Conservation (phyloP, 345 rosid genomes). For the Eucalyptus pauciflora region DNA sequence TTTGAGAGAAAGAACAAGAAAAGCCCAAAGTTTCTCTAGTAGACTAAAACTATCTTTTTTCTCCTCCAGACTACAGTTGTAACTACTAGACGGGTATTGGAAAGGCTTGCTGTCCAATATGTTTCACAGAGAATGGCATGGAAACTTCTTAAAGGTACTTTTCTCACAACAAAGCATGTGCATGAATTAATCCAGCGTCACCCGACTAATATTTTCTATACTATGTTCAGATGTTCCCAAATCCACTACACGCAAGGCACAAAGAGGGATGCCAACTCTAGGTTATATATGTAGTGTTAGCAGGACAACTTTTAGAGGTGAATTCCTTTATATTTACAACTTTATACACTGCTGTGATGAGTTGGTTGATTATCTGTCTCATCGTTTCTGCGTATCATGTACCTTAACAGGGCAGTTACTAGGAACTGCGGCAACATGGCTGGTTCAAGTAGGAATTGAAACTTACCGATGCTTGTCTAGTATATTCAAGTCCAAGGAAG, state of each 20-base stretch:
- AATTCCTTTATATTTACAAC: not conserved
- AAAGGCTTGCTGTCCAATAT: slow-evolving; percentile 77
- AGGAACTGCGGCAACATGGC: slow-evolving; percentile 81
- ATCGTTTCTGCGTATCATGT: not conserved
- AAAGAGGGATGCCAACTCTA: slow-evolving; percentile 60
- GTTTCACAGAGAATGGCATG: slow-evolving; percentile 88
- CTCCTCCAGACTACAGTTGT: slow-evolving; percentile 65
- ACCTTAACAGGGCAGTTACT: slow-evolving; percentile 60
- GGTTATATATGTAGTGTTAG: slow-evolving; percentile 62
- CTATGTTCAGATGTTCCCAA: slow-evolving; percentile 58
- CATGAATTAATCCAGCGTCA: not conserved
- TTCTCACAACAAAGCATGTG: not conserved
- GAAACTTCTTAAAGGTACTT: slow-evolving; percentile 92
- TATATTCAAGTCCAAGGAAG: slow-evolving; percentile 23
- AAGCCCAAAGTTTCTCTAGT: not conserved
- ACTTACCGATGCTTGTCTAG: slow-evolving; percentile 39
- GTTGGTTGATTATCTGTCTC: not conserved
- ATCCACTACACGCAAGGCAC: slow-evolving; percentile 74
- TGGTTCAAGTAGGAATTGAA: slow-evolving; percentile 84
- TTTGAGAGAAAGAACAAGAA: not conserved
- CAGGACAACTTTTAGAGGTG: slow-evolving; percentile 88
- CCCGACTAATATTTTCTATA: not conserved
- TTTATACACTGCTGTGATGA: not conserved
- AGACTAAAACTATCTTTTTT: slow-evolving; percentile 1
- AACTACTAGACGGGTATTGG: slow-evolving; percentile 78